Evolutionary conservation across 441 rosid species (phyloP).

Genomic region (Arabidopsis hybrid): DNA sequence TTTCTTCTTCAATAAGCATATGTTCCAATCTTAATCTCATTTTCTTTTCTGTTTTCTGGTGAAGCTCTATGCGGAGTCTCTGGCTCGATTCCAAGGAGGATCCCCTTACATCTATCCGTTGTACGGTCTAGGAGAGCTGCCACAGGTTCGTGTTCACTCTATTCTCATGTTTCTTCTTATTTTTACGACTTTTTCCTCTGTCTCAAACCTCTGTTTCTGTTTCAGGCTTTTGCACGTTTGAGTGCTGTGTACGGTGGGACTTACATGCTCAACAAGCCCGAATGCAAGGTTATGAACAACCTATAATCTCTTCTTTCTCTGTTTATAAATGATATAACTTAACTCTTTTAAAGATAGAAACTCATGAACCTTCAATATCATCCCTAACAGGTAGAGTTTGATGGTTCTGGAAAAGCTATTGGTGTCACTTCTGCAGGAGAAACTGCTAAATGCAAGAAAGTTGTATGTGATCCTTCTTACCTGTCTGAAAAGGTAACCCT

Average conservation of each 20-base stretch:
- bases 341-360: not conserved
- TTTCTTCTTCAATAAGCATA: not conserved
- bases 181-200: not conserved
- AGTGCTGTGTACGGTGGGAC: slow-evolving; percentile 86
- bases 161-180: not conserved
- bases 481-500: slow-evolving; percentile 62
- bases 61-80: slow-evolving; percentile 77
- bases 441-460: slow-evolving; percentile 80
- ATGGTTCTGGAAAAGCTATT: slow-evolving; percentile 58
- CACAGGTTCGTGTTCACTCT: slow-evolving; percentile 55
- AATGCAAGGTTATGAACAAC: slow-evolving; percentile 59
- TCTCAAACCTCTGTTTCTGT: slow-evolving; percentile 30
- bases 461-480: slow-evolving; percentile 80
- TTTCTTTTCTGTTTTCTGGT: slow-evolving; percentile 29
- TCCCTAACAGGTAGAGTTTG: slow-evolving; percentile 63
- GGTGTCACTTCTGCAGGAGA: slow-evolving; percentile 78
- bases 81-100: slow-evolving; percentile 81
- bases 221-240: slow-evolving; percentile 74
- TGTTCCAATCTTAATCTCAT: not conserved
- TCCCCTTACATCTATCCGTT: slow-evolving; percentile 79
- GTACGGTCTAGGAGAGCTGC: slow-evolving; percentile 79
- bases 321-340: not conserved
- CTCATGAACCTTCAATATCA: slow-evolving; percentile 7
- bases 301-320: not conserved
- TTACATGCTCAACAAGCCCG: slow-evolving; percentile 84